These are phyloP conservation scores for Fusarium sp. DNA, from an alignment of 2,329 filamentous ascomycete genomes.

Conservation along the genomic window DNA sequence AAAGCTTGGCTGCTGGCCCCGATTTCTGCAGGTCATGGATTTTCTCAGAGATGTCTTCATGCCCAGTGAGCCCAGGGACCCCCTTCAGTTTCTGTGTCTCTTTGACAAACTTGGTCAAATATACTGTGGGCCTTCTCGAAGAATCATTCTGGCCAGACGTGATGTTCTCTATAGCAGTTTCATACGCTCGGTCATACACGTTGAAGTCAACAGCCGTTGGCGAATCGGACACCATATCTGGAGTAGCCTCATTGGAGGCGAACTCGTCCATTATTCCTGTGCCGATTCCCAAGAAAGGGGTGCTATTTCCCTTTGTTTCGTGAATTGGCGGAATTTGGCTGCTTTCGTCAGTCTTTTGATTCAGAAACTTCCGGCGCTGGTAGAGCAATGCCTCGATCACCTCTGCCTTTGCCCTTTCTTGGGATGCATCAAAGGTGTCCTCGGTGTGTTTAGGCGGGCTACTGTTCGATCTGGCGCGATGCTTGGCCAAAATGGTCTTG, in stretches of 20 bases:
- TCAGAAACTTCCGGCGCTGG: slow-evolving; percentile 58
- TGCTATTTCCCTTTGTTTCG: slow-evolving; percentile 70
- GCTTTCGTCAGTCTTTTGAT: slow-evolving; percentile 49
- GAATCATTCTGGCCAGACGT: slow-evolving; percentile 52
- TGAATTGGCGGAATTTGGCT: slow-evolving; percentile 64
- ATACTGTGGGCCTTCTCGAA: slow-evolving; percentile 58
- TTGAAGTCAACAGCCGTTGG: slow-evolving; percentile 86
- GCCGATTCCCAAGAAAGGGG: slow-evolving; percentile 81
- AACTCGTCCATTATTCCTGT: slow-evolving; percentile 67
- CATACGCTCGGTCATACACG: slow-evolving; percentile 90
- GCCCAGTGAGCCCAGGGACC: slow-evolving; percentile 50
- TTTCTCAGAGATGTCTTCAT: slow-evolving; percentile 16
- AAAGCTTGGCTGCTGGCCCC: slow-evolving; percentile 33
- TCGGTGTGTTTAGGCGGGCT: slow-evolving; percentile 18
- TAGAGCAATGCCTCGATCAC: slow-evolving; percentile 63
- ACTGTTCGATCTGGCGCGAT: slow-evolving; percentile 24
- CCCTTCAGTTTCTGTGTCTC: slow-evolving; percentile 57
- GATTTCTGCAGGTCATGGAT: slow-evolving; percentile 16
- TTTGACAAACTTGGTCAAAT: slow-evolving; percentile 62
- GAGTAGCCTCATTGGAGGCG: slow-evolving; percentile 52
- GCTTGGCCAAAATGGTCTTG: slow-evolving; percentile 73
- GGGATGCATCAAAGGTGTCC: slow-evolving; percentile 37
- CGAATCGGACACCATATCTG: slow-evolving; percentile 79
- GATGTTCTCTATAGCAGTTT: slow-evolving; percentile 80
- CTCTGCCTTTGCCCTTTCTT: slow-evolving; percentile 56